Evolutionary conservation across 2,329 filamentous ascomycete genomes (phyloP).

Genomic region (Fusarium sterilihyphosum): DNA sequence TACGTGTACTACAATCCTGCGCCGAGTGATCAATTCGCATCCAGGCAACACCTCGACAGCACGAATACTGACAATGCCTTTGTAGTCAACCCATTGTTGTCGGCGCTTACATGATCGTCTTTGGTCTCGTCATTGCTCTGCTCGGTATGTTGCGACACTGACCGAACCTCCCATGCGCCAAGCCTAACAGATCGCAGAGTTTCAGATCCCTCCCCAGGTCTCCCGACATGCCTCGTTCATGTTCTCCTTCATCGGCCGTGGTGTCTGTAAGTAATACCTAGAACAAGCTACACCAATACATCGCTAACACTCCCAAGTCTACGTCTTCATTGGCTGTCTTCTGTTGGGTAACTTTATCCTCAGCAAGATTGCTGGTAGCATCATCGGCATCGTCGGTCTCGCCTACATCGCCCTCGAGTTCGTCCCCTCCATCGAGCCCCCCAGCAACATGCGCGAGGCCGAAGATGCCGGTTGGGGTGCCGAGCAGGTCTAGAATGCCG

Average conservation of each 20-base stretch:
- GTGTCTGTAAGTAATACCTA: conserved; percentile 77
- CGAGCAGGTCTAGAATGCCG: conserved; percentile 71
- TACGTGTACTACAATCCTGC: conserved; percentile 51
- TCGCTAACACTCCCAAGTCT: conserved; percentile 69
- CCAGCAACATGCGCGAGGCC: conserved; percentile 82
- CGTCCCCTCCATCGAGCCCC: conserved; percentile 80
- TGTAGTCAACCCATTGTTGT: conserved; percentile 69
- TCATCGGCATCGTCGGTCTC: conserved; percentile 82
- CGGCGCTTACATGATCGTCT: conserved; percentile 88
- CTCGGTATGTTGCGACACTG: conserved; percentile 58
- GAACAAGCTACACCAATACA: fast-evolving
- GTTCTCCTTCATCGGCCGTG: conserved; percentile 96
- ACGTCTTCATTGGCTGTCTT: conserved; percentile 92
- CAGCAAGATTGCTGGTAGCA: conserved; percentile 78
- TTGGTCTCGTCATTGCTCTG: conserved; percentile 80
- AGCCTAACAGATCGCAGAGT: conserved; percentile 66
- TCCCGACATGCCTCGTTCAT: conserved; percentile 96
- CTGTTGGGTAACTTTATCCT: conserved; percentile 75
- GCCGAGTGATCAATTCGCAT: not conserved
- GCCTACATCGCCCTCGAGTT: conserved; percentile 81
- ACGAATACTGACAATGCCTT: conserved; percentile 26
- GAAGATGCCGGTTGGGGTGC: conserved; percentile 77
- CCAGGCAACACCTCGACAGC: not conserved
- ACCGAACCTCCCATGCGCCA: not conserved
- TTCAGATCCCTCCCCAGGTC: conserved; percentile 93